Conservation (phyloP, 1,284 basidiomycete species). For the Austroboletus niveus region DNA sequence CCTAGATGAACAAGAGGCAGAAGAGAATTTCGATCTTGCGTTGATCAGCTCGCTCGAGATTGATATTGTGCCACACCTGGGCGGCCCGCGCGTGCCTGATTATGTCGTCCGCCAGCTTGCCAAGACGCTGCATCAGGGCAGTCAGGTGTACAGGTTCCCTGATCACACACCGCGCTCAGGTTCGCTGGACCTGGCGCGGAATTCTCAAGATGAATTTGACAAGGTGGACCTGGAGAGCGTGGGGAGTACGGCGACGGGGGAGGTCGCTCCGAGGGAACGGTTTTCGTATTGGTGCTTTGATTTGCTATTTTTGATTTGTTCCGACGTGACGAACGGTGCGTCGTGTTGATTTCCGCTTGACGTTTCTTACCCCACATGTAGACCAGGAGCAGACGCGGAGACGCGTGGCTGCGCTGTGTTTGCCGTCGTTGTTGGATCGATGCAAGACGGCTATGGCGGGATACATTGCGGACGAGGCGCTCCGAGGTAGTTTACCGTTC, state of each 20-base stretch:
- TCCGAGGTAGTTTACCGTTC: conserved; percentile 84
- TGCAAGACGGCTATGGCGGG: conserved; percentile 66
- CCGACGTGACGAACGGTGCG: conserved; percentile 57
- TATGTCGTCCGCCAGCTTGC: conserved; percentile 68
- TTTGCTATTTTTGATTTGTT: conserved; percentile 79
- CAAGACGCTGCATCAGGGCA: conserved; percentile 74
- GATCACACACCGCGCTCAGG: conserved; percentile 12
- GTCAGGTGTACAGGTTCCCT: conserved; percentile 58
- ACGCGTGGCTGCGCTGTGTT: conserved; percentile 66
- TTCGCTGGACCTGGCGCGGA: conserved; percentile 14
- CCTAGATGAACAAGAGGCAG: conserved; percentile 66
- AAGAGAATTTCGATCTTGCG: conserved; percentile 87
- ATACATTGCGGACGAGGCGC: conserved; percentile 79
- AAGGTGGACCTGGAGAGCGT: conserved; percentile 39
- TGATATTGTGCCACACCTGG: conserved; percentile 76
- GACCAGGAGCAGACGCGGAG: conserved; percentile 58
- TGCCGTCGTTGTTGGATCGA: conserved; percentile 72
- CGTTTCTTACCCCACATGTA: conserved; percentile 23
- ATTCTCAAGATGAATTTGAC: conserved; percentile 35
- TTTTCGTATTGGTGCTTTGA: conserved; percentile 96
- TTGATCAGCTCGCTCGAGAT: conserved; percentile 79
- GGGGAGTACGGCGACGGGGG: conserved; percentile 62
- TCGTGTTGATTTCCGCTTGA: background rate
- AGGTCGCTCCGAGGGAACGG: conserved; percentile 69
- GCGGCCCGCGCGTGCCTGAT: conserved; percentile 69